Conservation (phyloP, 2,329 filamentous ascomycete species). For the Penicillium hesseltinei region DNA sequence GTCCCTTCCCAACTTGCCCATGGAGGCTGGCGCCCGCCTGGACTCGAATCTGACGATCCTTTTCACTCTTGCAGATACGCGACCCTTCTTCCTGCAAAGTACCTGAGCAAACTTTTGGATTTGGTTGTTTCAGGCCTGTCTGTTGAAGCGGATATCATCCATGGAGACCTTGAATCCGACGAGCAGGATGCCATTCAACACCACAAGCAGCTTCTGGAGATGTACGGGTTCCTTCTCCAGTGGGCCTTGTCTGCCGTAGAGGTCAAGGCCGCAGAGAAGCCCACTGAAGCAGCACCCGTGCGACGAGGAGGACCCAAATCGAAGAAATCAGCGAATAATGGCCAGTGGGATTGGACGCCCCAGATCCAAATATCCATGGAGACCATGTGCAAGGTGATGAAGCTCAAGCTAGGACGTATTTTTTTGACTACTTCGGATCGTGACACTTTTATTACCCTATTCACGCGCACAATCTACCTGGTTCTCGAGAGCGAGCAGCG, state of each 20-base stretch:
- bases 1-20: conserved; percentile 44
- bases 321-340: conserved; percentile 71
- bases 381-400: conserved; percentile 93
- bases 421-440: conserved; percentile 95
- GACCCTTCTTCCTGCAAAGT: conserved; percentile 72
- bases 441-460: conserved; percentile 88
- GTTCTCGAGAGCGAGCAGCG: conserved; percentile 91
- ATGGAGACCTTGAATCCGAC: conserved; percentile 84
- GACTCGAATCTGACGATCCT: conserved; percentile 59
- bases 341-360: conserved; percentile 79
- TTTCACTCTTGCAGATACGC: conserved; percentile 72
- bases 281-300: conserved; percentile 66
- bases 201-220: conserved; percentile 88
- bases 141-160: conserved; percentile 78
- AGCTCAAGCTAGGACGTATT: conserved; percentile 85
- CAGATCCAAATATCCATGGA: conserved; percentile 89
- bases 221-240: conserved; percentile 89
- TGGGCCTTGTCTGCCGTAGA: conserved; percentile 96
- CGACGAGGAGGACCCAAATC: conserved; percentile 73
- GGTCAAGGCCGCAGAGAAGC: conserved; percentile 87
- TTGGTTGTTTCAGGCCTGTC: conserved; percentile 82
- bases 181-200: conserved; percentile 83
- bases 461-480: conserved; percentile 91
- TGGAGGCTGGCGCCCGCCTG: conserved; percentile 34
- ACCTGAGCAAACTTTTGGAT: conserved; percentile 90